phyloP scores from a whole-genome alignment of 441 rosid genomes.

The Erysimum pusillum region DNA sequence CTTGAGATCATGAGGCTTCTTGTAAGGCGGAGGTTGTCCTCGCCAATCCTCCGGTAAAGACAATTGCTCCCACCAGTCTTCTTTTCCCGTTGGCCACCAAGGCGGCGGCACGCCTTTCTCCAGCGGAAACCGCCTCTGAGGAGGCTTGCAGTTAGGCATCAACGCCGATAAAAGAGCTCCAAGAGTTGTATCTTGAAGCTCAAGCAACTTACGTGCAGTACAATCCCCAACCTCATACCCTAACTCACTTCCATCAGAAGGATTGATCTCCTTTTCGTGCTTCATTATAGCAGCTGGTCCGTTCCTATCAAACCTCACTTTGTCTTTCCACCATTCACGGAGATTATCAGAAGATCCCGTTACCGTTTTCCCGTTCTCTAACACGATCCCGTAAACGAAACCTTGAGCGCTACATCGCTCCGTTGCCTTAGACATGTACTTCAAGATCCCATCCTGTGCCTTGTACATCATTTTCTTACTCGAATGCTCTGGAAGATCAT shows the following conservation, averaged over 20 bases:
- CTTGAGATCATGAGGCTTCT: slow-evolving; percentile 98
- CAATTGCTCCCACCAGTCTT: slow-evolving; percentile 89
- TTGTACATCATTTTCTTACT: slow-evolving; percentile 72
- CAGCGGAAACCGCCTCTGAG: slow-evolving; percentile 86
- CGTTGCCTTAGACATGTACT: slow-evolving; percentile 85
- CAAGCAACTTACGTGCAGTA: slow-evolving; percentile 77
- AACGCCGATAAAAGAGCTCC: slow-evolving; percentile 90
- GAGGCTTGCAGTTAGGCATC: slow-evolving; percentile 90
- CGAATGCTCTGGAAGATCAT: slow-evolving; percentile 28
- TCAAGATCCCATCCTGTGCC: slow-evolving; percentile 88
- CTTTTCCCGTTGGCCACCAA: slow-evolving; percentile 94
- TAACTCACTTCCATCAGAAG: slow-evolving; percentile 43
- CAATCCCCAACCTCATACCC: slow-evolving; percentile 55
- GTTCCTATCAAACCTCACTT: slow-evolving; percentile 87
- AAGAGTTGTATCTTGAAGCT: slow-evolving; percentile 94
- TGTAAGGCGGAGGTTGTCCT: slow-evolving; percentile 79
- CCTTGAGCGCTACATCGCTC: slow-evolving; percentile 92
- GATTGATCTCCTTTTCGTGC: slow-evolving; percentile 62
- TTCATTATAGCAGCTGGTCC: slow-evolving; percentile 90
- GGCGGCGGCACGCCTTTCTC: slow-evolving; percentile 94
- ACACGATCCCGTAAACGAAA: slow-evolving; percentile 90
- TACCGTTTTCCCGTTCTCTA: slow-evolving; percentile 92
- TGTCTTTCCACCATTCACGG: slow-evolving; percentile 98
- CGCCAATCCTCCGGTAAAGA: slow-evolving; percentile 70
- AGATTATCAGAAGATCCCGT: slow-evolving; percentile 91